Base-by-base conservation (phyloP, 768 basidiomycete genomes). In the Tulasnella sp. region DNA sequence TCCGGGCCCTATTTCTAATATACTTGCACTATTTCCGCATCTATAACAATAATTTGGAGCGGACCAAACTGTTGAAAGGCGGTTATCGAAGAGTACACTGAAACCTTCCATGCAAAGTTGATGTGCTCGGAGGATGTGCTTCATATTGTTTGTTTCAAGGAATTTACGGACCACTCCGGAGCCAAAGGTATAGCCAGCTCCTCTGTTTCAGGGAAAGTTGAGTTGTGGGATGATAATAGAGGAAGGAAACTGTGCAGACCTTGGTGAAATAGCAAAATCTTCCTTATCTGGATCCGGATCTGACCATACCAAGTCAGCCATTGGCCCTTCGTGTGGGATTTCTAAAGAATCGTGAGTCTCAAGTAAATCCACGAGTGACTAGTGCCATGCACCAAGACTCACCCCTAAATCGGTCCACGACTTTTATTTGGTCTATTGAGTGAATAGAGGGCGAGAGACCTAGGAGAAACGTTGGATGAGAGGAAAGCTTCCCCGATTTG, bases 21-120 rank as follows among this genome's bases (percentile, higher is more conserved):
- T 93, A 59, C 86, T 90, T 20, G 95, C 95, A 48, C 84, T 84
- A 67, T 99, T 99, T 32, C 95, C 95, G 62, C 95, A 98, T 37
- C 95, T 79, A 67, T 96, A 98, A 66, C 93, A 96, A 63, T 98
- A 98, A 63, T 99, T 99, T 33, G 93, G 93, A 33, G 95, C 95
- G 19, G 83, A 88, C 95, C 95, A 99, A 5, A 99, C 95, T 0
- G 95, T 99, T 22, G 88, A 90, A 49, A 99, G 75, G 60, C 88
- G 87, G 57, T 88, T 82, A 65, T 92, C 90, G 60, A 96, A 98
- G 27, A 98, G 73, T n/a, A 90, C 89, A n/a, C 84, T 77, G 65
- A 89, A 98, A 0, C 95, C 95, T 66, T 99, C 95, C 95, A 99
- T 98, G 67, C 95, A 98, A 7, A 99, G 76, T 63, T 99, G 95